phyloP scores from a whole-genome alignment of 2,329 filamentous ascomycete species.

The Arthrinium puccinioides region DNA sequence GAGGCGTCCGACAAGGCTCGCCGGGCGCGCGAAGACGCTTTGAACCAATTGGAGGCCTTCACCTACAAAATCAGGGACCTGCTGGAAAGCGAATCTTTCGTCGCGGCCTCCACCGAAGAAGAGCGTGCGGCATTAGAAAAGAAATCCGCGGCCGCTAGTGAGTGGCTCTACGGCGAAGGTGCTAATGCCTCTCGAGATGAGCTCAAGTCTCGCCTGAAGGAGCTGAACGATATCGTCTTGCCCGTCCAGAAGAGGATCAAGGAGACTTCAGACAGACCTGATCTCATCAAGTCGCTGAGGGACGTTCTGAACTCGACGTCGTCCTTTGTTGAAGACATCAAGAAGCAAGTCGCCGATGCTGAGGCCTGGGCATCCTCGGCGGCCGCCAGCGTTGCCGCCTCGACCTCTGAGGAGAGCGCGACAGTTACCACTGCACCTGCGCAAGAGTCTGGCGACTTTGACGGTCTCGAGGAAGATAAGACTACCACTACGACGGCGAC shows the following conservation, averaged over 20 bases:
- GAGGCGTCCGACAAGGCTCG: conserved; percentile 78
- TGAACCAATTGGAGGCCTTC: conserved; percentile 90
- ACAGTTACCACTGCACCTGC: conserved; percentile 39
- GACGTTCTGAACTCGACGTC: conserved; percentile 65
- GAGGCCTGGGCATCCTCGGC: conserved; percentile 52
- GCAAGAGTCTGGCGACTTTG: conserved; percentile 47
- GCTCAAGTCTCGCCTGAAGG: conserved; percentile 69
- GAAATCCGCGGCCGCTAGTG: conserved; percentile 62
- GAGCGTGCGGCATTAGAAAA: conserved; percentile 61
- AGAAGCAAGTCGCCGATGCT: conserved; percentile 61
- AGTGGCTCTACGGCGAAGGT: conserved; percentile 89
- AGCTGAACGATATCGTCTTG: conserved; percentile 67
- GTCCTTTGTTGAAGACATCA: conserved; percentile 62
- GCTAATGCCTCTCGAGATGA: conserved; percentile 66
- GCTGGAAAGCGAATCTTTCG: conserved; percentile 69
- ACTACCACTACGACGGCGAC: conserved; percentile 30
- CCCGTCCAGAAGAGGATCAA: conserved; percentile 70
- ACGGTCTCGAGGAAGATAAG: conserved; percentile 70
- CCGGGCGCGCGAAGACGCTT: conserved; percentile 69
- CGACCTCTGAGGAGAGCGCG: conserved; percentile 28
- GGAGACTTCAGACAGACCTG: conserved; percentile 67
- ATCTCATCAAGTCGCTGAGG: conserved; percentile 58
- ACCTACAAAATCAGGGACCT: conserved; percentile 86
- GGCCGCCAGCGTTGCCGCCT: conserved; percentile 39
- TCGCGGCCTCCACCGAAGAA: conserved; percentile 60